A percentile compares a stretch with the other conserved stretches of the same genome.
These are phyloP conservation scores for Saraca asoca DNA, from an alignment of 331 rosid species.

Conservation along the genomic window DNA sequence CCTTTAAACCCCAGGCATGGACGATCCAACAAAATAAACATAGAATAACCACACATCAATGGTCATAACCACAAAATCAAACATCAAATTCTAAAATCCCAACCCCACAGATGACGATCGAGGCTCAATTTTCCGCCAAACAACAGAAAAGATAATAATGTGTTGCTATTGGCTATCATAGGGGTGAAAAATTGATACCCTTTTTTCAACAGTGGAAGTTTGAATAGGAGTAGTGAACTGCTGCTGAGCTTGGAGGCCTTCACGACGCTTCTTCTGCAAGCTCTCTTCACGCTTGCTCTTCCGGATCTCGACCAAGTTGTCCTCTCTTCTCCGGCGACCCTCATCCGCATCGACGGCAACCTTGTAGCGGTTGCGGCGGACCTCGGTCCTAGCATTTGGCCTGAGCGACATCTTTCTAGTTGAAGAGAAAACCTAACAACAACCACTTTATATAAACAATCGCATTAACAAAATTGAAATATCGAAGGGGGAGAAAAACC, in stretches of 20 bases:
- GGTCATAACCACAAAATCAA: not conserved
- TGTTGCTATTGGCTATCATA: not conserved
- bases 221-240: constrained; percentile 54
- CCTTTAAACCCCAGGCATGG: not conserved
- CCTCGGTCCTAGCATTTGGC: constrained; percentile 81
- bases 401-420: constrained; percentile 66
- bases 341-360: constrained; percentile 91
- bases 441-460: no score
- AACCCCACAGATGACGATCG: constrained; percentile 23
- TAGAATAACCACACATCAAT: not conserved
- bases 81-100: constrained; percentile 14
- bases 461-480: constrained; percentile 10
- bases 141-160: not conserved
- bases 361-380: constrained; percentile 93
- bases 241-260: constrained; percentile 78
- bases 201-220: constrained; percentile 63
- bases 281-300: constrained; percentile 94
- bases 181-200: constrained; percentile 38
- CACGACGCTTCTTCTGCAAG: constrained; percentile 84
- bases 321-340: constrained; percentile 88
- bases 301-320: constrained; percentile 91
- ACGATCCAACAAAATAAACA: not conserved
- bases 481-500: constrained; percentile 39
- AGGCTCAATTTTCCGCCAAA: constrained; percentile 19
- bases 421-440: no score